Evolutionary conservation across 2,329 filamentous ascomycete species (phyloP).

Genomic region (Samsoniella hepiali): DNA sequence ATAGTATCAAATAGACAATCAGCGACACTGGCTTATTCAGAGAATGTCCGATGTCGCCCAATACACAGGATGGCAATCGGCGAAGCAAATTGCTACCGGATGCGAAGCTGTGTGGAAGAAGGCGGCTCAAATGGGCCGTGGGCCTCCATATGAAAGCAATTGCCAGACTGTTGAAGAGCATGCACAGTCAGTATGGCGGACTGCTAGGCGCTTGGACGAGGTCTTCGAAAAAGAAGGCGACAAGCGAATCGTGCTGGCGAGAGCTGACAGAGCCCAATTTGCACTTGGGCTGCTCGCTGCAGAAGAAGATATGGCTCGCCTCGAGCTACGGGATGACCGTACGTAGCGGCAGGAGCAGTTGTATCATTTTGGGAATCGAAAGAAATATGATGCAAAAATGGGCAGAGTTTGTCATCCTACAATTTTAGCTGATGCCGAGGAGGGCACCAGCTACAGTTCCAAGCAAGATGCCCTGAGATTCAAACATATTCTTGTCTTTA

Average conservation of each 20-base stretch:
- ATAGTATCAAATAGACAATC: conserved; percentile 65
- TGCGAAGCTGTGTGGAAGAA: conserved; percentile 84
- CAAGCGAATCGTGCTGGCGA: conserved; percentile 55
- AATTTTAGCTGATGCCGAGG: background rate
- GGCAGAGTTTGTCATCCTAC: background rate
- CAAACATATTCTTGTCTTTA: background rate
- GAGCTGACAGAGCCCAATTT: conserved; percentile 64
- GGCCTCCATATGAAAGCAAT: conserved; percentile 51
- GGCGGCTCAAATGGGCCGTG: conserved; percentile 67
- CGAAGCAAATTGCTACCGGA: conserved; percentile 74
- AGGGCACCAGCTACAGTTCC: background rate
- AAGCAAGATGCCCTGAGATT: background rate
- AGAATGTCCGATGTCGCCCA: conserved; percentile 72
- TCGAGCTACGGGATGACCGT: conserved; percentile 50
- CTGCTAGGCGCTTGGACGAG: conserved; percentile 49
- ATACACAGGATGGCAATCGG: conserved; percentile 84
- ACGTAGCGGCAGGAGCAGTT: background rate
- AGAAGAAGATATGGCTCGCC: conserved; percentile 68
- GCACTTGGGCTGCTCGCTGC: conserved; percentile 75
- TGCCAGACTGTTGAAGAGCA: conserved; percentile 27
- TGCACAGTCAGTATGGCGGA: conserved; percentile 45
- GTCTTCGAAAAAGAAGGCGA: conserved; percentile 45
- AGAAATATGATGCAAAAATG: background rate
- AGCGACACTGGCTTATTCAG: conserved; percentile 74
- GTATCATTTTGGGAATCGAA: conserved; percentile 7